Conservation (phyloP, 768 basidiomycete species). For the Fomitopsis serialis region DNA sequence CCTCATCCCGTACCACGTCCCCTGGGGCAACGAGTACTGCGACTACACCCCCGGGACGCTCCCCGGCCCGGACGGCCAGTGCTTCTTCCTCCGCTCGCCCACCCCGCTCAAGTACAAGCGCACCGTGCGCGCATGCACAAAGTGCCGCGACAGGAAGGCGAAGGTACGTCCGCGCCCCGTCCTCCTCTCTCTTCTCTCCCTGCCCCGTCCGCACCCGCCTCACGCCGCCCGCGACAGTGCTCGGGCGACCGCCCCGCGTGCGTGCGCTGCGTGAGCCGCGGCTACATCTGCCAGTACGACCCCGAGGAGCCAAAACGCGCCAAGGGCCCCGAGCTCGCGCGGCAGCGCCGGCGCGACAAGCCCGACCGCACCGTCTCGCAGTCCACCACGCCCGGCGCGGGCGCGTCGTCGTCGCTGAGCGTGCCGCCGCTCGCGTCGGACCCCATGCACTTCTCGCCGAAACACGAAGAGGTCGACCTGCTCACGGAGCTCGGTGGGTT, state of each 20-base stretch:
- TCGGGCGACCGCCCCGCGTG: slow-evolving; percentile 31
- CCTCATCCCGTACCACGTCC: slow-evolving; percentile 33
- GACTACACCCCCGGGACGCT: slow-evolving; percentile 28
- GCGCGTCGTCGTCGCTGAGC: background rate
- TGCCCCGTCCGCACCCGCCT: too few relatives aligned
- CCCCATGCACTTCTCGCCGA: background rate
- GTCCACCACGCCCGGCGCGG: background rate
- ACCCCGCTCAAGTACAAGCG: slow-evolving; percentile 33
- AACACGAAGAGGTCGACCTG: slow-evolving; percentile 7
- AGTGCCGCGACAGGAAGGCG: slow-evolving; percentile 34
- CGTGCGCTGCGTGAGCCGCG: slow-evolving; percentile 28
- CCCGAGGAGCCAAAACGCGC: slow-evolving; percentile 17
- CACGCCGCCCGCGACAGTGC: slow-evolving; percentile 28
- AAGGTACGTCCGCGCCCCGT: slow-evolving; percentile 24
- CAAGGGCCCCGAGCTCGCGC: background rate
- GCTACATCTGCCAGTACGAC: slow-evolving; percentile 28
- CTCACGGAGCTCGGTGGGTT: slow-evolving; percentile 1
- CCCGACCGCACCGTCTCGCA: background rate
- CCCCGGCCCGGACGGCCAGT: slow-evolving; percentile 32
- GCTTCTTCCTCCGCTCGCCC: slow-evolving; percentile 34
- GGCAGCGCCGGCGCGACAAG: slow-evolving; percentile 1
- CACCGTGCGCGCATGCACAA: slow-evolving; percentile 31
- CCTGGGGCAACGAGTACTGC: slow-evolving; percentile 31
- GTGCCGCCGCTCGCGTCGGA: slow-evolving; percentile 1
- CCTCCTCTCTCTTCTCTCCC: background rate